These are phyloP conservation scores for Coemansia interrupta DNA, from an alignment of 192 early-diverging fungal genomes.

Conservation along the genomic window DNA sequence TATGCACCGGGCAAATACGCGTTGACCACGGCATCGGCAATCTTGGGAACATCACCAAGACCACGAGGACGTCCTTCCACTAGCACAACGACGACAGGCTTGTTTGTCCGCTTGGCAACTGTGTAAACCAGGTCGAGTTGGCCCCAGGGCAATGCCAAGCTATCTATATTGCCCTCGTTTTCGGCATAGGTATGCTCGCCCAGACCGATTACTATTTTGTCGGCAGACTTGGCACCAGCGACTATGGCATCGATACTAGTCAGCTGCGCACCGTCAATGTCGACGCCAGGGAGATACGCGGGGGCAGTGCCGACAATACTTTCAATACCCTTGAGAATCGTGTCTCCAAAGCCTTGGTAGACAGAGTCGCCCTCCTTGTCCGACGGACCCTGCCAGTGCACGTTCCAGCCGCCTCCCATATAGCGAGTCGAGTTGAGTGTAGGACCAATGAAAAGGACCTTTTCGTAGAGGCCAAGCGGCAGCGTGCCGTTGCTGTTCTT, in stretches of 20 bases:
- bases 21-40: conserved; percentile 52
- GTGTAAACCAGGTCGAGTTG: conserved; percentile 39
- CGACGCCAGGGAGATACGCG: conserved; percentile 22
- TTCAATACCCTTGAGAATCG: conserved; percentile 20
- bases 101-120: conserved; percentile 9
- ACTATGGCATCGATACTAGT: conserved; percentile 11
- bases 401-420: conserved; percentile 58
- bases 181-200: conserved; percentile 28
- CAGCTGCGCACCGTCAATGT: not conserved
- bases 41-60: conserved; percentile 39
- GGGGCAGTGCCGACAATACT: not conserved
- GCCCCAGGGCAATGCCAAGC: conserved; percentile 16
- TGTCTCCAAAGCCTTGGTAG: conserved; percentile 28
- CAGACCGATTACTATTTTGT: conserved; percentile 44
- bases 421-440: conserved; percentile 55
- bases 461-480: conserved; percentile 46
- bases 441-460: conserved; percentile 59
- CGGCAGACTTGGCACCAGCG: conserved; percentile 20
- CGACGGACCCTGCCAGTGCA: conserved; percentile 48
- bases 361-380: conserved; percentile 14
- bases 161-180: conserved; percentile 2
- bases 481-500: conserved; percentile 53
- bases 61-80: conserved; percentile 60
- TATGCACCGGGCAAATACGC: conserved; percentile 61
- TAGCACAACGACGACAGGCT: conserved; percentile 52